Evolutionary conservation across 176 grass and related monocot species (phyloP), one percentile per base, ranked within the genome.

Genomic region (Lolium rigidum): DNA sequence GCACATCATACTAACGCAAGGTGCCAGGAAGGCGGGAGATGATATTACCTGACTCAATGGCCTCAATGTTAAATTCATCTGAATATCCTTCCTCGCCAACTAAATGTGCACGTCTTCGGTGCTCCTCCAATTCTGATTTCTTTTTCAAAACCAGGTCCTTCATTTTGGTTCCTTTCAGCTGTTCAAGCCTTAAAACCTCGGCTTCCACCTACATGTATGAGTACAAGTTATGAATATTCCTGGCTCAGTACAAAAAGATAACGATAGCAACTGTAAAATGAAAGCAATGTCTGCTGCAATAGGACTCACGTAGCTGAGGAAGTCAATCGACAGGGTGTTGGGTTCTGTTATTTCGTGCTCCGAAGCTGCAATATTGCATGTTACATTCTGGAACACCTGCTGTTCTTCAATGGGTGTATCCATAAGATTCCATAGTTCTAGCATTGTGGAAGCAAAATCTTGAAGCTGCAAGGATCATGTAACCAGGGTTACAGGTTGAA

Each of bases 361-460:
- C 6, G 86, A 94, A 81, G 90, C 90, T 76, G 92, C 92, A 79
- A 94, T 92, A 73, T 94, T 98, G 49, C 86, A 81, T 1, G 93
- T 94, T 46, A 98, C 85, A 65, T 91, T 94, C 81, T 90, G 94
- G 87, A 98, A 98, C 79, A 89, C 70, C 86, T 94, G 86, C 79
- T 95, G 94, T 67, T 98, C 97, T 92, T 94, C 92, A 18, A 91
- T 74, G 71, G 97, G 94, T 61, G 92, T 94, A 57, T 98, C 94
- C 97, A 98, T 94, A 41, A 98, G 83, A 86, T 95, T 92, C 97
- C 97, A 95, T 57, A 98, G 80, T 69, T 94, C 92, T 50, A 98
- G 88, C 90, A 98, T 90, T 79, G 79, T 89, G 41, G 90, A 92
- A n/a, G 90, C 94, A 61, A 94, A 83, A 85, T 94, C 87, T 91